A percentile compares a stretch with the other conserved stretches of the same genome.
These are phyloP conservation scores for Paracamarosporium sp. DNA, from an alignment of 2,329 filamentous ascomycete genomes.

Conservation along the genomic window DNA sequence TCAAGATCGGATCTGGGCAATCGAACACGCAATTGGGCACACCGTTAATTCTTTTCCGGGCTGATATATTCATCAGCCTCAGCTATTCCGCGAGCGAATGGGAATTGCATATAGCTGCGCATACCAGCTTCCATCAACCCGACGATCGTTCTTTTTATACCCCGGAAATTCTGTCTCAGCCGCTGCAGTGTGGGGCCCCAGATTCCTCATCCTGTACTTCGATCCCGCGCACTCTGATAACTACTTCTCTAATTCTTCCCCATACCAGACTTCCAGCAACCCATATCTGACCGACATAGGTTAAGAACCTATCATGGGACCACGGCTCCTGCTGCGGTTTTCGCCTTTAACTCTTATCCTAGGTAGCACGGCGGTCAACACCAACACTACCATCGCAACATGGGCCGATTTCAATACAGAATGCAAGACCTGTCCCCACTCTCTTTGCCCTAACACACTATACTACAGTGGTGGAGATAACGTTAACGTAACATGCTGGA, in stretches of 20 bases:
- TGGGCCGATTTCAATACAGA: slow-evolving; percentile 33
- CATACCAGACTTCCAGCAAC: neutral
- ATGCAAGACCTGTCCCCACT: slow-evolving; percentile 40
- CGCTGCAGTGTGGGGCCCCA: neutral
- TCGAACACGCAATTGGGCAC: neutral
- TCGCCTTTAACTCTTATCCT: neutral
- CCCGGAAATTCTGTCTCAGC: slow-evolving; percentile 3
- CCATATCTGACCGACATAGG: neutral
- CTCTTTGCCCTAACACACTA: slow-evolving; percentile 32
- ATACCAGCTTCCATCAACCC: slow-evolving; percentile 12
- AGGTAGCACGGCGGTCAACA: neutral
- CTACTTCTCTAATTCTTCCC: neutral
- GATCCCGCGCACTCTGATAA: neutral
- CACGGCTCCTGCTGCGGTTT: neutral
- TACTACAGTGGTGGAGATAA: slow-evolving; percentile 21
- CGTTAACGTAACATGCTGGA: slow-evolving; percentile 39
- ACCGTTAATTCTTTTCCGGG: neutral
- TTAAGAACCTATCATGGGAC: slow-evolving; percentile 9
- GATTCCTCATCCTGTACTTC: neutral
- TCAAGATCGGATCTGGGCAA: neutral
- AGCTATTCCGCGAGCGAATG: neutral
- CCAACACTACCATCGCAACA: slow-evolving; percentile 24
- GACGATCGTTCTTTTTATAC: slow-evolving; percentile 8
- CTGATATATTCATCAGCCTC: neutral
- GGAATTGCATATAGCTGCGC: neutral